A percentile compares a stretch with the other conserved stretches of the same genome.
Conservation (phyloP, 2,329 filamentous ascomycete genomes). For the Sclerotinia spermophila region DNA sequence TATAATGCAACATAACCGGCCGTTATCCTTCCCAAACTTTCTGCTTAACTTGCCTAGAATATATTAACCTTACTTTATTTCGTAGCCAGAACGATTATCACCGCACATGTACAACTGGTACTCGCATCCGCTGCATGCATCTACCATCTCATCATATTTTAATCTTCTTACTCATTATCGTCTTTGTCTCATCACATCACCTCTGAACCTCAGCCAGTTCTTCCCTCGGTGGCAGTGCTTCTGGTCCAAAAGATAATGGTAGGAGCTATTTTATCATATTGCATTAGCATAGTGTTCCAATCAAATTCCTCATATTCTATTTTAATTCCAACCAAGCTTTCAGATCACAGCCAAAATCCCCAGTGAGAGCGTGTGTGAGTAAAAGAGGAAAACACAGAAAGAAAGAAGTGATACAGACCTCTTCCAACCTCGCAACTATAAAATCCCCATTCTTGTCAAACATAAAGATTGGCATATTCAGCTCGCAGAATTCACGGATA, state of each 20-base stretch:
- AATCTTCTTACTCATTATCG: background rate
- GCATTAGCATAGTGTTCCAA: background rate
- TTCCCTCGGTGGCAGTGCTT: slow-evolving; percentile 13
- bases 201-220: background rate
- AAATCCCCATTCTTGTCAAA: slow-evolving; percentile 78
- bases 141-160: background rate
- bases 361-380: background rate
- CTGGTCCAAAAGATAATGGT: slow-evolving; percentile 15
- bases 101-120: background rate
- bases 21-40: background rate
- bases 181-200: background rate
- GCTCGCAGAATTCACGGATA: slow-evolving; percentile 70
- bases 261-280: background rate
- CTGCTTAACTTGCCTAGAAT: background rate
- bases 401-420: slow-evolving; percentile 45
- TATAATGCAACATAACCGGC: background rate
- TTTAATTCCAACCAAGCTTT: background rate
- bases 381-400: background rate
- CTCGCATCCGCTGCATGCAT: background rate
- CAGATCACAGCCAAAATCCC: background rate
- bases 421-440: slow-evolving; percentile 64
- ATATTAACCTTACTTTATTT: background rate
- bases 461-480: slow-evolving; percentile 81
- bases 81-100: background rate
- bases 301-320: background rate